Base-by-base conservation (phyloP, 2,329 filamentous ascomycete genomes). In the Arthrobotrys iridis region DNA sequence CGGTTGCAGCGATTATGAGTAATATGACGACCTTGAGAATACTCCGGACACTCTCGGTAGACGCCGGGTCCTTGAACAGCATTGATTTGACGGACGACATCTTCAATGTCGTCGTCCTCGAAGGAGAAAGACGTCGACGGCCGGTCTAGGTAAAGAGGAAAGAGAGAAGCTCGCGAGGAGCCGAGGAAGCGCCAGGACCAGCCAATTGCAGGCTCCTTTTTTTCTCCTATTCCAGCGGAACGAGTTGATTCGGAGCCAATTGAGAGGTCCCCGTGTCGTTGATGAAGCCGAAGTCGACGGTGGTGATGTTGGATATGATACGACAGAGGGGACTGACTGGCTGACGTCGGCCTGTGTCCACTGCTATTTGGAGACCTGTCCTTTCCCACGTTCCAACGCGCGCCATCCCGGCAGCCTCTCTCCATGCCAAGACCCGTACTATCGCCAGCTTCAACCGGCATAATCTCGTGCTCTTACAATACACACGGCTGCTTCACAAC, bases 21-120 rank as follows among this genome's bases (percentile, higher is more conserved):
- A 99, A 89, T 84, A 99, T 99, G 81, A 96, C 87, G 79, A 97
- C 89, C 82, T 93, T 90, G 78, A 99, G 86, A 80, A 98, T 84
- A 78, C 92, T 91, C 83, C 93, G 89, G 77, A 92, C 92, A 83
- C 89, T 97, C 83, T 90, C 88, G 81, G 89, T 90, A 80, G 90
- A 91, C 82, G 89, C 90, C 55, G 71, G 71, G 82, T 92, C 91
- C 85, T 92, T 89, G 82, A 93, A 87, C 82, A 95, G 86, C 80
- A 85, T 83, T 78, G 83, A 80, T 80, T 82, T 80, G 70, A 81
- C 79, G 81, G 66, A 55, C 65, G 71, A 64, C 71, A 75, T 77
- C n/a, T n/a, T n/a, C n/a, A n/a, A n/a, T n/a, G n/a, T n/a, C n/a
- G n/a, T n/a, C n/a, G n/a, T n/a, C n/a, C n/a, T n/a, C n/a, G n/a